Base-by-base conservation (phyloP, 1,284 basidiomycete genomes). In the Apiotrichum sp. region DNA sequence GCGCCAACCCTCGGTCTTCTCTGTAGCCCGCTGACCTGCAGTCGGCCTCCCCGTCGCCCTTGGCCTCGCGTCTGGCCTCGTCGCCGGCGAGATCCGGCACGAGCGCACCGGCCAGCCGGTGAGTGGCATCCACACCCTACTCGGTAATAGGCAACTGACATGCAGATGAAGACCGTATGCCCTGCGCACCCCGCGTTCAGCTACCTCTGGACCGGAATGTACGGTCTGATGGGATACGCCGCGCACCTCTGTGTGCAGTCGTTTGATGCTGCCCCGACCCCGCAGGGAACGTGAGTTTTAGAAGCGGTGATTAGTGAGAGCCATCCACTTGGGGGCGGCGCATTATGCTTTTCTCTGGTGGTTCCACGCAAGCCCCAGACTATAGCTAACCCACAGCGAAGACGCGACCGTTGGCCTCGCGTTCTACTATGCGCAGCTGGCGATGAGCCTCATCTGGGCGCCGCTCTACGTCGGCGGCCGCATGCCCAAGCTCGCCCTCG, bases 371-470 rank as follows among this genome's bases (percentile, higher is more conserved):
- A 22, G 22, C 22, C 22, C 22, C 22, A 22, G 22, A 22, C 22
- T 22, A 22, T 22, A 22, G 22, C 22, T 22, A 22, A 22, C 14
- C 8, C 36, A 59, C 55, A 83, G 82, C 50, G 71, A 77, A 31
- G 72, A 78, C 56, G 79, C 85, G 41, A 74, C 78, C 42, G 68
- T 78, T 41, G 84, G 83, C 2, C 72, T 89, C 41, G 77, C 78
- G 36, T 75, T 89, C 44, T 88, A 89, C 77, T 89, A 85, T 73
- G 78, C 77, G 5, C 86, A 88, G 69, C 78, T 89, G 40, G 83
- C 77, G 0, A 72, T 88, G 45, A 89, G 88, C 76, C 74, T 83
- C 53, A 61, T 81, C 33, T 89, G 87, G 87, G 82, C 82, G 22
- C 85, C 87, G 4, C 71, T 88, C 40, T 88, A 87, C 79, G 89